These are phyloP conservation scores for Penicillium sp. DNA, from an alignment of 2,329 filamentous ascomycete genomes.

Conservation along the genomic window DNA sequence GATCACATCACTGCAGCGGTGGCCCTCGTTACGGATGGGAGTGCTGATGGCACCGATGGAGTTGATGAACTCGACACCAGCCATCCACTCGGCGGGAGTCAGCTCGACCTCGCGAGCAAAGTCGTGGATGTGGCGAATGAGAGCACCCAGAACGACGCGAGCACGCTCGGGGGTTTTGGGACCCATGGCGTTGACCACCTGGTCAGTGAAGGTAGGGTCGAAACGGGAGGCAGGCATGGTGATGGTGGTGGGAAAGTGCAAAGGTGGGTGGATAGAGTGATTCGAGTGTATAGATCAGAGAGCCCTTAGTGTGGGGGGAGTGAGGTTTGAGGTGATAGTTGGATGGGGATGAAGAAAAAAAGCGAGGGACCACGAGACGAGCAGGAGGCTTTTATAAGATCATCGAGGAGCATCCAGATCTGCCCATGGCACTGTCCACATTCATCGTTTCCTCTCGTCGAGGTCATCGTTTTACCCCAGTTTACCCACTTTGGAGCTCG, in stretches of 20 bases:
- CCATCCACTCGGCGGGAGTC: constrained; percentile 74
- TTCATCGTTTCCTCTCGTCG: not conserved
- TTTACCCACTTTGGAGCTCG: not conserved
- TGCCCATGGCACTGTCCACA: not conserved
- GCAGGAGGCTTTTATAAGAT: not conserved
- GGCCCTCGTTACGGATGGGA: constrained; percentile 71
- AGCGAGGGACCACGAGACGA: not conserved
- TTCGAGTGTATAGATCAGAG: not conserved
- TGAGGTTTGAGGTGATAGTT: no score
- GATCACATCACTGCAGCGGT: constrained; percentile 71
- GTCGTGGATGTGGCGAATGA: constrained; percentile 75
- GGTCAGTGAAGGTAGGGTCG: constrained; percentile 75
- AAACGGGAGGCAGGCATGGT: constrained; percentile 32
- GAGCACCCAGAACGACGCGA: constrained; percentile 62
- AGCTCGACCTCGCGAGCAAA: constrained; percentile 77
- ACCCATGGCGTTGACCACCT: constrained; percentile 73
- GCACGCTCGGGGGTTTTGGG: constrained; percentile 67
- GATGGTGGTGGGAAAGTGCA: constrained; percentile 1
- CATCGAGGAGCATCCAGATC: not conserved
- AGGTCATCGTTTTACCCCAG: not conserved
- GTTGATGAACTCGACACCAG: constrained; percentile 75
- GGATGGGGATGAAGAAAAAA: not conserved
- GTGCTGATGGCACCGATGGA: constrained; percentile 69
- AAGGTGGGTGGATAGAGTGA: not conserved
- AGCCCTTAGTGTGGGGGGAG: not conserved